Evolutionary conservation across 371 early-diverging fungal genomes (phyloP).

Genomic region (Catenaria anguillulae): DNA sequence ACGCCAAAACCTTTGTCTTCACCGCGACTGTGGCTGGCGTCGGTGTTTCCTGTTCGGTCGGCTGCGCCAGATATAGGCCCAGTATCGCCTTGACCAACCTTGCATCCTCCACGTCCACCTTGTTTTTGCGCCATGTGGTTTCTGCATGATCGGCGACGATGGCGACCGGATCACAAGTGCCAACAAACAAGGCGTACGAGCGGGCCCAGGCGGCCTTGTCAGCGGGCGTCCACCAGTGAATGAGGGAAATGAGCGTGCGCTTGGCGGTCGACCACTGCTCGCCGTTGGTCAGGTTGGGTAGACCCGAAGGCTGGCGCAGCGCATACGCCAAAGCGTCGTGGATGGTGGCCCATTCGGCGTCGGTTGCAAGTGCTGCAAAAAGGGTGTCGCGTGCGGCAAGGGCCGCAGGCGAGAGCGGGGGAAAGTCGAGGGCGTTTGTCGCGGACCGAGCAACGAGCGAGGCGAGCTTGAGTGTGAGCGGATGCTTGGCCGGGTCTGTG

Average conservation of each 20-base stretch:
- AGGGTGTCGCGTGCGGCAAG: not conserved
- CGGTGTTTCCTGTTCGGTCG: no score
- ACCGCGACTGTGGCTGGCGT: slow-evolving; percentile 15
- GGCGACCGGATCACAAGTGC: slow-evolving; percentile 40
- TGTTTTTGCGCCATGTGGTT: slow-evolving; percentile 14
- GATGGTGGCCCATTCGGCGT: no score
- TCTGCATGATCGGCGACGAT: slow-evolving; percentile 15
- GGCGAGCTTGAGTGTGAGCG: not conserved
- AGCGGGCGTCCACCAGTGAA: slow-evolving; percentile 3
- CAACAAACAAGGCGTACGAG: slow-evolving; percentile 26
- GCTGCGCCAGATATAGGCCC: slow-evolving; percentile 25
- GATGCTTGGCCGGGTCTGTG: not conserved
- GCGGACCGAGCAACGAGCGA: not conserved
- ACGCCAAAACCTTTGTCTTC: slow-evolving; percentile 24
- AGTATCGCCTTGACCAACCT: slow-evolving; percentile 21
- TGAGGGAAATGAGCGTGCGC: not conserved
- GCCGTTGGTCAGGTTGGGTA: no score
- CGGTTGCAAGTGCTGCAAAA: not conserved
- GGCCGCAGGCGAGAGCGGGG: not conserved
- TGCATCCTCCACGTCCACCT: slow-evolving; percentile 12
- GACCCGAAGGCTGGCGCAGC: no score
- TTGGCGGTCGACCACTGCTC: not conserved
- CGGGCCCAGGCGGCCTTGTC: not conserved
- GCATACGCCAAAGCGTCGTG: no score
- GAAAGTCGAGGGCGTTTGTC: not conserved